Base-by-base conservation (phyloP, 1,284 basidiomycete genomes). In the Earliella scabrosa region DNA sequence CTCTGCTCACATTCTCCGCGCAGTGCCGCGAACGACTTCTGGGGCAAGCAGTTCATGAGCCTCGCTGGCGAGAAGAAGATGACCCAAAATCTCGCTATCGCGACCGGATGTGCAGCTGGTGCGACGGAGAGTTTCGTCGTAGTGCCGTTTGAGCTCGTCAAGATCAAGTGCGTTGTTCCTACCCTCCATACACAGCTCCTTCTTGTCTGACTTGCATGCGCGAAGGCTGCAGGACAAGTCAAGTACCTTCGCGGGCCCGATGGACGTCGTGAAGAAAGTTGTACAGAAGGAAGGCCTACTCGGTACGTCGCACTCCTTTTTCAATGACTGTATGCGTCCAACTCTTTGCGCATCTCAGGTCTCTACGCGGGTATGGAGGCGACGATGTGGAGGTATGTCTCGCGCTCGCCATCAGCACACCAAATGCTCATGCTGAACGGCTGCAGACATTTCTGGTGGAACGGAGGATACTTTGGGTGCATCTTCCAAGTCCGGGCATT, bases 101-200 rank as follows among this genome's bases (percentile, higher is more conserved):
- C 95, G 45, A 99, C 97, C 0, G 97, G 97, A 5, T 96, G 92
- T 68, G 88, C 85, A 45, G 97, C 97, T 3, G 97, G 97, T 61
- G 97, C 96, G 3, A 98, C 95, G 20, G 97, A 99, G 80, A 93
- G 90, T 63, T 86, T 97, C 66, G 89, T 94, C 23, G 90, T 93
- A 16, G 95, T 97, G 2, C 96, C 96, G 0, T 98, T 98, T 66
- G 96, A 99, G 75, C 86, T 98, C 21, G 96, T 98, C 66, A 98
- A 99, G 77, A 97, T 98, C 74, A 89, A 87, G 88, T 89, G 57
- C 39, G 72, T 64, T 18, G 1, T 29, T 23, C 26, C 45, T 26
- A 13, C 1, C 10, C 45, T 13, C 36, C 35, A 2, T 38, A 10
- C 32, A 34, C 2, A 11, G 32, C 32, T 34, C 32, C 11, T 34